Percentiles rank a stretch among this genome's conserved stretches.
Conservation (phyloP, 164 flowering plant species). For the Dillenia turbinata region DNA sequence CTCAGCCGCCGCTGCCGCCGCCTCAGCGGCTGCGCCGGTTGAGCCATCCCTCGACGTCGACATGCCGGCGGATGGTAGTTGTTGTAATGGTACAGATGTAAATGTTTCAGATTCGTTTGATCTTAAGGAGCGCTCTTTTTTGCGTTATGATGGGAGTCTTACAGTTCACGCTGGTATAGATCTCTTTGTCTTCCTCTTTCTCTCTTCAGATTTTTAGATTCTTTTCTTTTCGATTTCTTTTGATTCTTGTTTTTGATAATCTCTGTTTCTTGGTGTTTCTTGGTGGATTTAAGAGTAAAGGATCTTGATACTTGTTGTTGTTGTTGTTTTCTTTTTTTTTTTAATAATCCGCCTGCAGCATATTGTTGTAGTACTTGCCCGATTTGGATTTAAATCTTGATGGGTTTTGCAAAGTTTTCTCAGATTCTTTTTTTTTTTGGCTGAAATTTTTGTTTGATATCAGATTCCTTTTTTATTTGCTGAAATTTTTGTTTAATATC, state of each 20-base stretch:
- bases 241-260: background rate
- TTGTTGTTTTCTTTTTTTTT: too few relatives aligned
- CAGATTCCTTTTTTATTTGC: too few relatives aligned
- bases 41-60: constrained; percentile 14
- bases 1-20: constrained; percentile 28
- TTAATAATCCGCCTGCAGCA: too few relatives aligned
- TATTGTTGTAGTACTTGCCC: too few relatives aligned
- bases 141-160: constrained; percentile 72
- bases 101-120: constrained; percentile 27
- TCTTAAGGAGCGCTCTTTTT: constrained; percentile 39
- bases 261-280: too few relatives aligned
- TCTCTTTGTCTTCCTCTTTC: constrained; percentile 2
- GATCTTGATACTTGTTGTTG: too few relatives aligned
- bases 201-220: background rate
- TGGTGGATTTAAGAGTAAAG: too few relatives aligned
- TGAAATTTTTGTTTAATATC: too few relatives aligned
- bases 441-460: too few relatives aligned
- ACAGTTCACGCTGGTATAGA: constrained; percentile 84
- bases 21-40: constrained; percentile 21
- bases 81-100: constrained; percentile 27
- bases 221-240: background rate
- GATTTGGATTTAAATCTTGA: too few relatives aligned
- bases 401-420: too few relatives aligned
- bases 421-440: too few relatives aligned
- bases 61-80: constrained; percentile 16